phyloP scores from a whole-genome alignment of 2,329 filamentous ascomycete genomes.

The Fusarium hainanense region DNA sequence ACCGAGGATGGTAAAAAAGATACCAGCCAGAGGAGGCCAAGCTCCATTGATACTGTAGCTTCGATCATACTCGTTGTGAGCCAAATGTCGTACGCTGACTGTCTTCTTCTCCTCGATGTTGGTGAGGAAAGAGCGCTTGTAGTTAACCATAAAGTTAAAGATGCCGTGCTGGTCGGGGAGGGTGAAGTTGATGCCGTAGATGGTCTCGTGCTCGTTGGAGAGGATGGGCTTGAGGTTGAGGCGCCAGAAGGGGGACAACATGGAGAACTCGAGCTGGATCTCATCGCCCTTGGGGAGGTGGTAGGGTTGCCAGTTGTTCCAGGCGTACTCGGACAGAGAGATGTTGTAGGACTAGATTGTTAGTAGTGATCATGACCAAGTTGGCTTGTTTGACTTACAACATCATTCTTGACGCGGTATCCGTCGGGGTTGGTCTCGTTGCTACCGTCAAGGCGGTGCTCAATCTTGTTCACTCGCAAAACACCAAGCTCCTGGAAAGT shows the following conservation, averaged over 20 bases:
- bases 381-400: slow-evolving; percentile 68
- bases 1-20: slow-evolving; percentile 83
- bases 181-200: slow-evolving; percentile 80
- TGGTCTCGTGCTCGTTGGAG: slow-evolving; percentile 73
- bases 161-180: slow-evolving; percentile 98
- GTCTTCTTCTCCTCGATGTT: slow-evolving; percentile 93
- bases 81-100: slow-evolving; percentile 94
- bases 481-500: slow-evolving; percentile 95
- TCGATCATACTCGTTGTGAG: slow-evolving; percentile 95
- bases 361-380: slow-evolving; percentile 30
- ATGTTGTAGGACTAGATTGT: slow-evolving; percentile 79
- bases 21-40: slow-evolving; percentile 94
- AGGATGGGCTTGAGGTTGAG: slow-evolving; percentile 72
- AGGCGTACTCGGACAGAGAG: slow-evolving; percentile 85
- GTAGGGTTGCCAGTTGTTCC: slow-evolving; percentile 81
- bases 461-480: slow-evolving; percentile 82
- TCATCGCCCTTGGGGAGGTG: slow-evolving; percentile 74
- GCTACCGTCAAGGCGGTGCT: slow-evolving; percentile 74
- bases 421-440: slow-evolving; percentile 82
- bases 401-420: slow-evolving; percentile 96
- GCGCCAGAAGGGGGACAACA: slow-evolving; percentile 98
- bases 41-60: slow-evolving; percentile 90
- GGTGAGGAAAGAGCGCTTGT: slow-evolving; percentile 92
- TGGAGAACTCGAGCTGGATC: slow-evolving; percentile 95
- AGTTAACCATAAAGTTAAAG: slow-evolving; percentile 98